Conservation (phyloP, 495 filamentous ascomycete species). For the Pseudoneurospora amorphoporcata region DNA sequence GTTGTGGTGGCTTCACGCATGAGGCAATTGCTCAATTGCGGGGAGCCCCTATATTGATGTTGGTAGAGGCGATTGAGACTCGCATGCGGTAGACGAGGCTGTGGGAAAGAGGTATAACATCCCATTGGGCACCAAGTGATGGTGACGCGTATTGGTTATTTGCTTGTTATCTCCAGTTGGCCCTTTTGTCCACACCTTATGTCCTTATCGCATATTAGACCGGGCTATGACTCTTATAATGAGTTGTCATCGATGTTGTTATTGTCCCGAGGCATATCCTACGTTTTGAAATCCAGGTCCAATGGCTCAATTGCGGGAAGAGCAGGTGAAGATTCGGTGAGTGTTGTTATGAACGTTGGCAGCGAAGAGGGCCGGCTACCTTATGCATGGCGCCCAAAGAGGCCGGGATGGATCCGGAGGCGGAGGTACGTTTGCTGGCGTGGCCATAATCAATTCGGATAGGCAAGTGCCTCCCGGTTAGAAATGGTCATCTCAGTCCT, state of each 20-base stretch:
- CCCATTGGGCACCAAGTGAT: background rate
- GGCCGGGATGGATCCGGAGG: background rate
- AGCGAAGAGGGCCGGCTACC: background rate
- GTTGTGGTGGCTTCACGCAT: slow-evolving; percentile 5
- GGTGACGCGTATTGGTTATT: background rate
- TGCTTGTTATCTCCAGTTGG: background rate
- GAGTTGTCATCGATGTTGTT: background rate
- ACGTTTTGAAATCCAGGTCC: background rate
- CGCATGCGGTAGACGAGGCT: background rate
- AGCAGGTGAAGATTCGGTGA: background rate
- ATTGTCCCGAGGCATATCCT: background rate
- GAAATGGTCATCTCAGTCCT: background rate
- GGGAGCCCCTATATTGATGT: background rate
- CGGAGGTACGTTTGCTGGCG: background rate
- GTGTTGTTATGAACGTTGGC: background rate
- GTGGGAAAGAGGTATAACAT: background rate
- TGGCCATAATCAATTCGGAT: background rate
- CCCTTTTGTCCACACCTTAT: background rate
- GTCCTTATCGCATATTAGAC: background rate
- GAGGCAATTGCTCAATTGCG: slow-evolving; percentile 19
- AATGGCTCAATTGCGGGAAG: background rate
- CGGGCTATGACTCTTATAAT: background rate
- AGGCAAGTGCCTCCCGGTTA: background rate
- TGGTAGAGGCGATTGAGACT: background rate
- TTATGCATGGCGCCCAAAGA: background rate